Evolutionary conservation across 192 early-diverging fungal species (phyloP).

Genomic region (Lobosporangium transversale): DNA sequence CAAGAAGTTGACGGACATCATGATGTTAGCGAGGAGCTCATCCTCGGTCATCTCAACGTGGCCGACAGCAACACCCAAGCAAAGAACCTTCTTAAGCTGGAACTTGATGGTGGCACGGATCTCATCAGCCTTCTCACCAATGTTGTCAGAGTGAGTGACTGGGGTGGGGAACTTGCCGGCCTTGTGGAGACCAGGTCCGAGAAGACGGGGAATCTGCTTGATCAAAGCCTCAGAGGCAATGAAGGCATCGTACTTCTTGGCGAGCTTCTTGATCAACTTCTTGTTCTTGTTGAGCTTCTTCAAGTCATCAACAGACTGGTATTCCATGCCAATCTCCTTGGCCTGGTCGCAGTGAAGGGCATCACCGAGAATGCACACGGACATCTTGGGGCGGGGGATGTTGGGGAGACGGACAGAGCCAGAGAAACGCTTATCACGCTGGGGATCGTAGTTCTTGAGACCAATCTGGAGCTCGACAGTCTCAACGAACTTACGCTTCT

Average conservation of each 20-base stretch:
- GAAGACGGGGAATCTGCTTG: conserved; percentile 99
- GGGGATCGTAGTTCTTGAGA: conserved; percentile 99
- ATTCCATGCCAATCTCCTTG: conserved; percentile 89
- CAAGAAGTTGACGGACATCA: conserved; percentile 98
- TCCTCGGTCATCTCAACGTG: conserved; percentile 96
- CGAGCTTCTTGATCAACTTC: conserved; percentile 99
- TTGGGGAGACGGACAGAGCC: conserved; percentile 95
- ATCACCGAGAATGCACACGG: conserved; percentile 95
- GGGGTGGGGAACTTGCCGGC: conserved; percentile 98
- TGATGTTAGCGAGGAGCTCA: conserved; percentile 94
- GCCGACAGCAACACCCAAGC: conserved; percentile 96
- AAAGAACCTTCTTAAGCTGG: conserved; percentile 99
- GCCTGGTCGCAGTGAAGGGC: conserved; percentile 96
- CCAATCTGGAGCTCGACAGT: conserved; percentile 98
- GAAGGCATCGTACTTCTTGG: conserved; percentile 99
- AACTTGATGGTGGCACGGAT: conserved; percentile 99
- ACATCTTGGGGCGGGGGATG: conserved; percentile 94
- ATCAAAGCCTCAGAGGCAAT: conserved; percentile 96
- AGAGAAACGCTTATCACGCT: conserved; percentile 99
- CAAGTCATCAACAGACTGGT: conserved; percentile 95
- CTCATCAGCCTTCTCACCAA: conserved; percentile 90
- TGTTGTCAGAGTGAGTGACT: conserved; percentile 87
- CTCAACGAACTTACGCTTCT: conserved; percentile 95
- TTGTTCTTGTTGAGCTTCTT: conserved; percentile 99
- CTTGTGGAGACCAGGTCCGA: conserved; percentile 99